phyloP scores from a whole-genome alignment of 2,329 filamentous ascomycete species.

The Penicillium sp. region DNA sequence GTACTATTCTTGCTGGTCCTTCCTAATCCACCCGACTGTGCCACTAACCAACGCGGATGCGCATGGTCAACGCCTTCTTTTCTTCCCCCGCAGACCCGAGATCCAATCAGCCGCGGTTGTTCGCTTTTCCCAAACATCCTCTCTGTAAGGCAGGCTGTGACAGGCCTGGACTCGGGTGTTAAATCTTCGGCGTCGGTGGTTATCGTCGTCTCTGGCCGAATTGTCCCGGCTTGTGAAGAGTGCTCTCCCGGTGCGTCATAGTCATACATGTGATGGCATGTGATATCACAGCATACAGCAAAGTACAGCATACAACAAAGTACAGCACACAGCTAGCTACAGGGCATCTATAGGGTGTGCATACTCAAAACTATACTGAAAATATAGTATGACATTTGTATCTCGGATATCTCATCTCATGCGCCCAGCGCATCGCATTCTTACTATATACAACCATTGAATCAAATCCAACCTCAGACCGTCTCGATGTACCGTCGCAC shows the following conservation, averaged over 20 bases:
- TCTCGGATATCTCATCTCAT: background rate
- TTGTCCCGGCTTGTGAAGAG: slow-evolving; percentile 21
- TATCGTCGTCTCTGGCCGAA: slow-evolving; percentile 8
- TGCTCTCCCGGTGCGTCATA: slow-evolving; percentile 1
- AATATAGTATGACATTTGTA: no score
- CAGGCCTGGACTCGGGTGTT: slow-evolving; percentile 1
- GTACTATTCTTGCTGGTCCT: slow-evolving; percentile 1
- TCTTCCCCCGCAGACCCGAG: slow-evolving; percentile 9
- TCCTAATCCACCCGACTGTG: slow-evolving; percentile 14
- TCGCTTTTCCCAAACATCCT: background rate
- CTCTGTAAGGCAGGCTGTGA: background rate
- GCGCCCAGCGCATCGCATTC: background rate
- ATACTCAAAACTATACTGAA: no score
- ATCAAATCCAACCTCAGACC: slow-evolving; percentile 56
- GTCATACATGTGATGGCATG: slow-evolving; percentile 18
- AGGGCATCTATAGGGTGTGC: no score
- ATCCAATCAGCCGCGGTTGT: slow-evolving; percentile 27
- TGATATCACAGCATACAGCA: slow-evolving; percentile 8
- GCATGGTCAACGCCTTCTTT: background rate
- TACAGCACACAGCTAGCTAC: no score
- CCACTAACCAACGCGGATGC: background rate
- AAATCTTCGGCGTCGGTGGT: background rate
- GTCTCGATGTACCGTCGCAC: slow-evolving; percentile 78
- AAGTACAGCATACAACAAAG: no score
- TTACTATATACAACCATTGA: background rate